Conservation (phyloP, 2,329 filamentous ascomycete genomes). For the Microcera coccophila region DNA sequence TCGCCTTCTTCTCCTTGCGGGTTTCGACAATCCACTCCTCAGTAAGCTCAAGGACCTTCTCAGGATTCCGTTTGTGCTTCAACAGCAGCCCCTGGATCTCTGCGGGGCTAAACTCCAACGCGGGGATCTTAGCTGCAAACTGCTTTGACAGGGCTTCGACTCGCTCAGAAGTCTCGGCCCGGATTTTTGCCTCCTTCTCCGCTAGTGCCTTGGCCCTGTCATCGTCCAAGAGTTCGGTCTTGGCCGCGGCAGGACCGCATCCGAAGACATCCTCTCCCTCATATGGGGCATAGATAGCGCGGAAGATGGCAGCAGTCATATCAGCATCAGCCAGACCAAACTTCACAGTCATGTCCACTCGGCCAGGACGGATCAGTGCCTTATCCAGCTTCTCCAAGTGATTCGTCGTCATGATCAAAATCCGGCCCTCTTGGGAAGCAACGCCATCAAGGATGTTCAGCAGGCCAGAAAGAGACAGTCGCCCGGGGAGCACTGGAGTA, state of each 20-base stretch:
- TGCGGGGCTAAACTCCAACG: slow-evolving; percentile 55
- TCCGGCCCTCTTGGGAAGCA: slow-evolving; percentile 59
- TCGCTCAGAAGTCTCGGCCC: slow-evolving; percentile 35
- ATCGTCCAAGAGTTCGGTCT: slow-evolving; percentile 14
- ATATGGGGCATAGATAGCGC: slow-evolving; percentile 55
- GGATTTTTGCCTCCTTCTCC: slow-evolving; percentile 29
- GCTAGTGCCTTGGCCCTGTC: slow-evolving; percentile 30
- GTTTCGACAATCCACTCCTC: slow-evolving; percentile 49
- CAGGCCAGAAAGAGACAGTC: slow-evolving; percentile 69
- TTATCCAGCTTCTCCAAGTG: slow-evolving; percentile 59
- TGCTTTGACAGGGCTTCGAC: slow-evolving; percentile 44
- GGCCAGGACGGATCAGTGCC: slow-evolving; percentile 59
- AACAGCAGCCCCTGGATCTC: slow-evolving; percentile 59
- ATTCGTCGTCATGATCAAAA: slow-evolving; percentile 65
- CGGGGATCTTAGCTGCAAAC: slow-evolving; percentile 51
- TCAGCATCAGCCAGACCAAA: slow-evolving; percentile 52
- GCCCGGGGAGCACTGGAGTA: slow-evolving; percentile 17
- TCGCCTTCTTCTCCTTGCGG: slow-evolving; percentile 46
- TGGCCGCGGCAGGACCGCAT: slow-evolving; percentile 4
- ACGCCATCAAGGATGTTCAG: slow-evolving; percentile 79
- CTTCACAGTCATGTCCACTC: slow-evolving; percentile 57
- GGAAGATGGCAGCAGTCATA: slow-evolving; percentile 54
- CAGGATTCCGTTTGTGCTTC: slow-evolving; percentile 51
- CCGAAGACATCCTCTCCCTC: slow-evolving; percentile 28
- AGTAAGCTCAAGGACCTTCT: slow-evolving; percentile 43